Evolutionary conservation across 495 filamentous ascomycete species (phyloP).

Genomic region (Xylaria nigripes): DNA sequence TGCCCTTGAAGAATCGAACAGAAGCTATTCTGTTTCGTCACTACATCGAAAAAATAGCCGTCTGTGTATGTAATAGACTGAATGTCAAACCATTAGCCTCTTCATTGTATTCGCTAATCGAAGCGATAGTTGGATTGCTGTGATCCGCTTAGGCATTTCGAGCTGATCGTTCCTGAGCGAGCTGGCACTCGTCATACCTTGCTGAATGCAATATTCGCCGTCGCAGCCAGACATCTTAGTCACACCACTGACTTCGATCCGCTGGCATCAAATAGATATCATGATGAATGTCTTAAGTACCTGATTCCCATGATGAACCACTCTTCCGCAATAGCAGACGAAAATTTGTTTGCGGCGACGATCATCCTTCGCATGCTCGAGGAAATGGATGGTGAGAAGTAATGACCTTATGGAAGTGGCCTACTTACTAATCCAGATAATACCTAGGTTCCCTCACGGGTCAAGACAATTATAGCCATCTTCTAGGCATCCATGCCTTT

Average conservation of each 20-base stretch:
- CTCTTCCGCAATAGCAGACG: constrained; percentile 46
- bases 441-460: constrained; percentile 33
- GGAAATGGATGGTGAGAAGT: constrained; percentile 48
- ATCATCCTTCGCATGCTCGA: constrained; percentile 55
- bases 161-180: constrained; percentile 43
- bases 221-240: constrained; percentile 48
- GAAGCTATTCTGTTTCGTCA: constrained; percentile 41
- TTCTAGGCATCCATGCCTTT: constrained; percentile 45
- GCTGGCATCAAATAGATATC: constrained; percentile 40
- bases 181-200: constrained; percentile 44
- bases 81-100: neutral
- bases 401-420: neutral
- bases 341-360: constrained; percentile 52
- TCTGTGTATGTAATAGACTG: constrained; percentile 33
- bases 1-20: constrained; percentile 31
- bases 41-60: constrained; percentile 41
- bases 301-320: constrained; percentile 44
- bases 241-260: constrained; percentile 40
- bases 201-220: constrained; percentile 51
- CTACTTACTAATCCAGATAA: constrained; percentile 11
- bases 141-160: constrained; percentile 47
- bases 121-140: constrained; percentile 47
- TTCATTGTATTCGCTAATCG: constrained; percentile 8
- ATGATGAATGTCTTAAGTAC: constrained; percentile 41
- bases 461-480: constrained; percentile 35